A percentile compares a stretch with the other conserved stretches of the same genome.
Conservation (phyloP, 768 basidiomycete genomes). For the Auricularia auricula-judae region DNA sequence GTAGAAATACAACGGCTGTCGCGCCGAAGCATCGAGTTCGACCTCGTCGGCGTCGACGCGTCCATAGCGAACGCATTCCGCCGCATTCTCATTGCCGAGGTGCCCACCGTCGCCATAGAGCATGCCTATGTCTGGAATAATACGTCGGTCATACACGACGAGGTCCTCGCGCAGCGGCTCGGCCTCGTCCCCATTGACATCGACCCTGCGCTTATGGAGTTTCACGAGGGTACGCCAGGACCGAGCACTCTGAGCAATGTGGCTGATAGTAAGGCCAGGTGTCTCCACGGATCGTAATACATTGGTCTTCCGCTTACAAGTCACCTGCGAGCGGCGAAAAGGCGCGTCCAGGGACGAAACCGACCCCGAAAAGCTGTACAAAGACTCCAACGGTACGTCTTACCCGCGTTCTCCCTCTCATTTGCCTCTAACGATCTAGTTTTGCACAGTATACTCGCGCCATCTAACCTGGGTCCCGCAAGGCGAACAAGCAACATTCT, state of each 20-base stretch:
- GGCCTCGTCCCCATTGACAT: slow-evolving; percentile 85
- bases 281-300: slow-evolving; percentile 72
- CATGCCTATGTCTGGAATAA: slow-evolving; percentile 91
- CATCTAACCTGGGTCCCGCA: slow-evolving; percentile 70
- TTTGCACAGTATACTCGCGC: slow-evolving; percentile 36
- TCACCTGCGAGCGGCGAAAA: slow-evolving; percentile 53
- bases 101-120: slow-evolving; percentile 86
- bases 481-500: slow-evolving; percentile 64
- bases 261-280: neutral
- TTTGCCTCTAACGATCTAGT: neutral
- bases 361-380: slow-evolving; percentile 55
- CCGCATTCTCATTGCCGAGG: slow-evolving; percentile 89
- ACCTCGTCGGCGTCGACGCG: slow-evolving; percentile 90
- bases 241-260: neutral
- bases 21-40: slow-evolving; percentile 80
- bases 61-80: slow-evolving; percentile 93
- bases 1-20: slow-evolving; percentile 73
- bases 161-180: slow-evolving; percentile 84
- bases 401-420: slow-evolving; percentile 12
- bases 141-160: slow-evolving; percentile 87
- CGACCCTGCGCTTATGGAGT: slow-evolving; percentile 65
- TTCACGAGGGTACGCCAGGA: slow-evolving; percentile 4
- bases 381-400: slow-evolving; percentile 44
- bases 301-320: slow-evolving; percentile 69
- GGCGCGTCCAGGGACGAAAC: slow-evolving; percentile 42